Conservation (phyloP, 208 protist genomes). For the Phytomonas sp. region DNA sequence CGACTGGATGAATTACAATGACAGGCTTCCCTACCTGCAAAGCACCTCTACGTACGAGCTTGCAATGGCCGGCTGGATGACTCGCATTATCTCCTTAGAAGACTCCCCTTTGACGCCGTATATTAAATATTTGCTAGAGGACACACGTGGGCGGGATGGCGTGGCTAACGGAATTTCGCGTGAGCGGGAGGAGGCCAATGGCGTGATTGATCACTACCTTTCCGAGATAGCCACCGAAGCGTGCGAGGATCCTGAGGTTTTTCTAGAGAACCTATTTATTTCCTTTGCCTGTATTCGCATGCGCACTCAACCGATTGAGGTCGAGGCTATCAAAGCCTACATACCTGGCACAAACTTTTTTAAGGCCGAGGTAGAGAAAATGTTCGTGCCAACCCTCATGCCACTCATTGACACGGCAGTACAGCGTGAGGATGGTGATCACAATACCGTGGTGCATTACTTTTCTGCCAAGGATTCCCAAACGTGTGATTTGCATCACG, state of each 20-base stretch:
- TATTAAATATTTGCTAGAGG: constrained; percentile 70
- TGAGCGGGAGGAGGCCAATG: constrained; percentile 66
- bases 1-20: constrained; percentile 86
- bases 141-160: constrained; percentile 76
- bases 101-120: constrained; percentile 66
- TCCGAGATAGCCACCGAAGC: constrained; percentile 81
- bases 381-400: constrained; percentile 81
- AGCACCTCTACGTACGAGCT: constrained; percentile 51
- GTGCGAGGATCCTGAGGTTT: constrained; percentile 78
- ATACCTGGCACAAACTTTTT: constrained; percentile 82
- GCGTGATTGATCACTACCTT: constrained; percentile 66
- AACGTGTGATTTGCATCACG: constrained; percentile 32
- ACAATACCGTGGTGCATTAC: constrained; percentile 76
- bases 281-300: constrained; percentile 56
- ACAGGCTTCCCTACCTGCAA: constrained; percentile 45
- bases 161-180: constrained; percentile 63
- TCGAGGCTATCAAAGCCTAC: constrained; percentile 37
- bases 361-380: constrained; percentile 69
- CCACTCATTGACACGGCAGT: constrained; percentile 72
- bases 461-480: constrained; percentile 43
- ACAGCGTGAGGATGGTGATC: constrained; percentile 62
- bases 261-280: constrained; percentile 71
- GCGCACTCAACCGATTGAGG: constrained; percentile 76
- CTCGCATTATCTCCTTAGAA: constrained; percentile 63
- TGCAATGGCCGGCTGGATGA: constrained; percentile 68